These are phyloP conservation scores for Thraustochytrium striatum DNA, from an alignment of 352 stramenopile species.

Conservation along the genomic window DNA sequence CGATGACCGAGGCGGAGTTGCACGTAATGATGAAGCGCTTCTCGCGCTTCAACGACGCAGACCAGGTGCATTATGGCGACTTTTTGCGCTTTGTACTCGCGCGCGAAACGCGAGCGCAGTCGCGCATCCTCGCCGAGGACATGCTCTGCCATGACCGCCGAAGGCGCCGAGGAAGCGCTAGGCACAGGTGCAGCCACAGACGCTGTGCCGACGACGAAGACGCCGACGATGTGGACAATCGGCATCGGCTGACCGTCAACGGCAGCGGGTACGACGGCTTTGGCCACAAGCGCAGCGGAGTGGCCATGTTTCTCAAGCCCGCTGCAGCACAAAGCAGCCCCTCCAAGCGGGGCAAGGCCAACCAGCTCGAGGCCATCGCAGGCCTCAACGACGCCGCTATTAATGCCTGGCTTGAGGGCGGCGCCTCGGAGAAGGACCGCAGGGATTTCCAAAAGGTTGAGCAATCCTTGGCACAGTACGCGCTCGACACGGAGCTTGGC, in stretches of 20 bases:
- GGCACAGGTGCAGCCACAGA: not conserved
- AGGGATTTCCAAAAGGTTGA: not conserved
- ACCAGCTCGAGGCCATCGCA: not conserved
- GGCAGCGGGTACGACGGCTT: conserved; percentile 39
- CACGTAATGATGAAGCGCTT: not conserved
- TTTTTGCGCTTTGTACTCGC: conserved; percentile 3
- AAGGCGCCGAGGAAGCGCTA: not conserved
- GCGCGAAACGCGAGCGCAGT: not conserved
- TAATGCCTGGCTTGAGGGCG: conserved; percentile 20
- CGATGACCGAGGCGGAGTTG: conserved; percentile 4
- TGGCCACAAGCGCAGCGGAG: not conserved
- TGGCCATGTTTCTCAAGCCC: not conserved
- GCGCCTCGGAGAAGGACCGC: not conserved
- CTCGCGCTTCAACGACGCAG: not conserved
- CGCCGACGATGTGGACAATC: not conserved
- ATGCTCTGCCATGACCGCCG: not conserved
- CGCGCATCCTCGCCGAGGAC: not conserved
- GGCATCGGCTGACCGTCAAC: conserved; percentile 6
- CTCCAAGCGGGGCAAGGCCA: not conserved
- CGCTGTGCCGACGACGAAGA: not conserved
- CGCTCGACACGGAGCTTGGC: not conserved
- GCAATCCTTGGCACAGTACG: not conserved
- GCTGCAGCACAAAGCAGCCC: not conserved
- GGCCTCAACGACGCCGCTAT: not conserved
- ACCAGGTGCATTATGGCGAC: conserved; percentile 10